Evolutionary conservation across 805 yeast genomes (phyloP), one percentile per base, ranked within the genome.

Genomic region (Yamadazyma paraphyllophila): DNA sequence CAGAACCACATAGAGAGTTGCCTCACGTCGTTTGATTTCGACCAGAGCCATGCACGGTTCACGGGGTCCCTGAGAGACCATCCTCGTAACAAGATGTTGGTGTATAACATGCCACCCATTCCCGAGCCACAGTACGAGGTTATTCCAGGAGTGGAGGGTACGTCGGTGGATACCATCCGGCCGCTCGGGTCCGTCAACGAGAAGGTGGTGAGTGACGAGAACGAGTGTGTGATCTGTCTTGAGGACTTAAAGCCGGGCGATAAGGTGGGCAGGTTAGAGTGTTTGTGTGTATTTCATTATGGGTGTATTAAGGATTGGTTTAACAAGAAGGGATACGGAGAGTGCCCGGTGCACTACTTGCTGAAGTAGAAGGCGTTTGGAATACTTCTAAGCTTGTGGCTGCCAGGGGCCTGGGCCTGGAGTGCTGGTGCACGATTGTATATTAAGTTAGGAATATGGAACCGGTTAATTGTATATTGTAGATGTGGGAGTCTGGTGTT

Each of bases 221-320:
- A 80, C 40, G 98, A 94, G 62, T 94, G 99, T 62, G 92, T 89
- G 12, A 92, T 94, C 17, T 94, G 99, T 59, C 80, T 92, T 50
- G 99, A 94, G 61, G 96, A 88, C 14, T 80, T 91, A 61, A 66
- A 69, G 39, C 88, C 91, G 0, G 96, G 96, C 1, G 94, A 90
- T 45, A 85, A 84, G 57, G 92, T 94, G 13, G 98, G 96, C 0
- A 70, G 99, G 35, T 66, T 94, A 47, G 98, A 92, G 63, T 94
- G 99, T 62, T 73, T 94, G 11, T 94, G 99, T 61, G 88, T 91
- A 30, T 94, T 89, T 63, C 99, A 94, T 59, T 90, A 90, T 61
- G 71, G 78, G 51, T 94, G 99, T 65, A 94, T 94, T 52, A 82
- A 85, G 61, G 83, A 81, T 46, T 94, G 99, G 99, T 88, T 92